Evolutionary conservation across 139 green algal genomes (phyloP), one percentile per base, ranked within the genome.

Genomic region (Chlorella ohadii): DNA sequence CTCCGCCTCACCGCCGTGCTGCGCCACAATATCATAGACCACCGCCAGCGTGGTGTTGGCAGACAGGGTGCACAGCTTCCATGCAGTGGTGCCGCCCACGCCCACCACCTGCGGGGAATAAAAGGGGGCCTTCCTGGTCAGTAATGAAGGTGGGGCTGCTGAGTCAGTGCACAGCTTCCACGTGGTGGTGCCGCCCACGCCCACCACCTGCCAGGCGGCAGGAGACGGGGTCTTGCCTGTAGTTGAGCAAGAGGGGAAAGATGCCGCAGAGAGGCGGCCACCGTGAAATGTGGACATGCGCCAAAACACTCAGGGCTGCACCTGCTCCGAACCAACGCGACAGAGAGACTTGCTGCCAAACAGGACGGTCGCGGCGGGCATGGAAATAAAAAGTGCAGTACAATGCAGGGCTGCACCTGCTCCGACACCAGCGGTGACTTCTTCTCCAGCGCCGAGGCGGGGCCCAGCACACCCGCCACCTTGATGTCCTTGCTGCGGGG

Each of bases 131-230:
- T n/a, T n/a, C n/a, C n/a, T n/a, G n/a, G n/a, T n/a, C n/a, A n/a
- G n/a, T n/a, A n/a, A n/a, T n/a, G n/a, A n/a, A n/a, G n/a, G n/a
- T n/a, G n/a, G n/a, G n/a, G n/a, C n/a, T n/a, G n/a, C n/a, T n/a
- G n/a, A n/a, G n/a, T n/a, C n/a, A n/a, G 89, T 89, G 65, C 87
- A 92, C 83, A 99, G 83, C 83, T 94, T 94, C 97, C 97, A 99
- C 33, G 79, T 81, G 28, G 90, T 97, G 12, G 97, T 99, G 80
- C 94, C 93, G 36, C 97, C 97, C 66, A 97, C 79, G 34, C 97
- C 97, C 27, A 99, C 97, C 19, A 99, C 86, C 79, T 84, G 79
- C 66, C n/a, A n/a, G n/a, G n/a, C n/a, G n/a, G n/a, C n/a, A n/a
- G n/a, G n/a, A n/a, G n/a, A n/a, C n/a, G n/a, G n/a, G n/a, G n/a